Evolutionary conservation across 352 stramenopile genomes (phyloP), one percentile per base, ranked within the genome.

Genomic region (Phytophthora pluvialis): DNA sequence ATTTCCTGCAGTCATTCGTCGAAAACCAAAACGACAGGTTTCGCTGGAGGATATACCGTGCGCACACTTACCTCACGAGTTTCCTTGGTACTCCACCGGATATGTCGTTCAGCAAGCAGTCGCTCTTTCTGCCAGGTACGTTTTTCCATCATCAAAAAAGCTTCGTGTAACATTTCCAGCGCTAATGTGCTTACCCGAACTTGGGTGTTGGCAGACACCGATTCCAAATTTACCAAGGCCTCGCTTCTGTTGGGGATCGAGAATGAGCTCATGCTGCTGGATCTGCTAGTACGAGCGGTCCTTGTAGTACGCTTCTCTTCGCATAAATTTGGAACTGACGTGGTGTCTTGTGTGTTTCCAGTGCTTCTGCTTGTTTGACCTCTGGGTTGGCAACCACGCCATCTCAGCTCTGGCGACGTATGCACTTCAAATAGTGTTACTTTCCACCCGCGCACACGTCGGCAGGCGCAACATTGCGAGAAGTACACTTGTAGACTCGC

Each of bases 251-350:
- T 94, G 8, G 89, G 89, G 7, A 75, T 93, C 18, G 88, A 97
- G 67, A 89, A 88, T 53, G 90, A 97, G 50, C 78, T 97, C 29
- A 88, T 97, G 76, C 60, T 97, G 39, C 78, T 97, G 49, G 92
- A 97, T 63, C 70, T 97, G n/a, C 68, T 94, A 55, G 79, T 94
- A 75, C 69, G 80, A 70, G 26, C 21, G 21, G 10, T 21, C n/a
- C 16, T 35, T 35, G 55, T 26, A n/a, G 3, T n/a, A 12, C 6
- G 10, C 4, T 15, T 43, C 39, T 15, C 32, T 35, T 38, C 8
- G 7, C 10, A 45, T 33, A 15, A 18, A 39, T 33, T 36, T 29
- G 33, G 21, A 52, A 52, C 50, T 75, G 10, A 75, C 48, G 12
- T 26, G 38, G 15, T 38, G 40, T 54, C 21, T 49, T 67, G 7